Evolutionary conservation across 345 rosid species (phyloP), one percentile per base, ranked within the genome.

Genomic region (Reutealis trisperma): DNA sequence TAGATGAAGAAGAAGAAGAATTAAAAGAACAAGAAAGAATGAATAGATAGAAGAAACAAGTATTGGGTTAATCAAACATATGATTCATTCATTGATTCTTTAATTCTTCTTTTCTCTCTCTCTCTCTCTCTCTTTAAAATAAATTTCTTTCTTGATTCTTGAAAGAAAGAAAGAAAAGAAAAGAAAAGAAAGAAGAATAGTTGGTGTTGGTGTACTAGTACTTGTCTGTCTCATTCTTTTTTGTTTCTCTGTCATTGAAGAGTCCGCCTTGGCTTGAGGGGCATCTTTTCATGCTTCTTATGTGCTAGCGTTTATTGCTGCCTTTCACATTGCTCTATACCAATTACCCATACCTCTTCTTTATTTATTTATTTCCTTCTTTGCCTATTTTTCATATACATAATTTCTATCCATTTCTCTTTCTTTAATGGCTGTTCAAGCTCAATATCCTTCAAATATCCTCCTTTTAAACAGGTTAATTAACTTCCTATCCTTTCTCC

Each of bases 391-490:
- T 69, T 63, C 30, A 37, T 71, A 41, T 0, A n/a, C n/a, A n/a
- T 27, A 27, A 19, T 22, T 8, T 73, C 41, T 45, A 47, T 25
- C 2, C 47, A 13, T 27, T 13, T n/a, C n/a, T 21, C 8, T 65
- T 25, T 64, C 41, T 73, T 62, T 65, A 84, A 93, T 93, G 98
- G 98, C 98, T 59, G 90, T 93, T 78, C 96, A 93, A 84, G 91
- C 96, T 88, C 96, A 89, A 76, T 92, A 93, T 82, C 96, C 93
- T 71, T 90, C 94, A 2, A 93, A 92, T 76, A 70, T 87, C 77
- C 92, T 93, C 71, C 87, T 93, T 75, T 85, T 93, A 72, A 89
- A 91, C 88, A 91, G 90, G 94, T 90, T 64, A 8, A 11, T 25
- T 25, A 27, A 13, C 24, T 44, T 41, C 30, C 4, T 5, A 12